Evolutionary conservation across 116 monocot genomes (phyloP), one percentile per base, ranked within the genome.

Genomic region (Papilionanthe hybrid): DNA sequence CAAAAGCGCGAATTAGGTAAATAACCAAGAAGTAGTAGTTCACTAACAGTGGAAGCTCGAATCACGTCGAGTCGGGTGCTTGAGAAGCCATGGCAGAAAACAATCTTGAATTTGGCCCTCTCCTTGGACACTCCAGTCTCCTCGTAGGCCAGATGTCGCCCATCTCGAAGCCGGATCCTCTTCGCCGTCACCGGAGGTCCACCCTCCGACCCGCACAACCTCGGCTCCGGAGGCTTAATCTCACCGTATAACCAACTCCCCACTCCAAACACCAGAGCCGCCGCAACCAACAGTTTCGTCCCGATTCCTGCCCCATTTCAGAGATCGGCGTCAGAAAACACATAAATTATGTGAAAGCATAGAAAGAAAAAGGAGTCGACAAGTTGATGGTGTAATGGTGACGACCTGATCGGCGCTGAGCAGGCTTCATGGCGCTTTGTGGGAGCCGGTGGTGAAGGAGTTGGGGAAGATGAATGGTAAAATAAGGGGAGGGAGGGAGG

Each of bases 161-260:
- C 93, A 56, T 93, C 90, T 17, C 82, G 43, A 27, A 90, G 78
- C 79, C 82, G 79, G 50, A 93, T 50, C 82, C 88, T 86, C 44
- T 78, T 50, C 41, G 90, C 87, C 11, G 87, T 88, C 80, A 90
- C 82, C 65, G 90, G 88, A n/a, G 90, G 93, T 0, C 88, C 90
- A 15, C 85, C 93, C 50, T 77, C 74, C 22, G 89, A 78, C 10
- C 87, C 87, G 75, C 92, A 87, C 42, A 75, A 79, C 53, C 71
- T 83, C 32, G 87, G 72, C 65, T 72, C 43, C 32, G 83, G 87
- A 13, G 92, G 86, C 49, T 81, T 80, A 75, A 89, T 79, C 41
- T 67, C 72, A 17, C 49, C 76, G 19, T 83, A 79, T 77, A 81
- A 87, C 89, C 83, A 85, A 79, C 86, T 84, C 44, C 66, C 82